Percentiles rank a stretch among this genome's conserved stretches.
phyloP scores from a whole-genome alignment of 2,329 filamentous ascomycete species.

The Teratosphaeria viscida region DNA sequence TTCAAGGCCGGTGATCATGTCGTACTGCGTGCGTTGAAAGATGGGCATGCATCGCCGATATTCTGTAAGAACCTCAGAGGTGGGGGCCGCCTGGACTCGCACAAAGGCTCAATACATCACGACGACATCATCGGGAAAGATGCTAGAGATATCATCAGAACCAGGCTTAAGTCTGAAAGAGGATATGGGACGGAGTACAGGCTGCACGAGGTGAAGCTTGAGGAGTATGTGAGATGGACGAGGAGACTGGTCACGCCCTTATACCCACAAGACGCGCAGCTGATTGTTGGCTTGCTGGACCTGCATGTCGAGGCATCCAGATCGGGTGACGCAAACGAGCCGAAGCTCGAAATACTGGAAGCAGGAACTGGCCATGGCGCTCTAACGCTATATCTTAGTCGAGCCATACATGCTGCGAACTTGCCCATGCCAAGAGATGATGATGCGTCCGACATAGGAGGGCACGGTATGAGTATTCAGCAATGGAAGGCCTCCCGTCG shows the following conservation, averaged over 20 bases:
- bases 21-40: conserved; percentile 31
- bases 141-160: conserved; percentile 50
- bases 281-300: conserved; percentile 68
- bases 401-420: conserved; percentile 67
- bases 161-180: conserved; percentile 9
- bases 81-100: conserved; percentile 25
- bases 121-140: conserved; percentile 54
- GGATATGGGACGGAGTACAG: conserved; percentile 38
- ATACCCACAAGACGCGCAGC: conserved; percentile 63
- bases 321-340: conserved; percentile 14
- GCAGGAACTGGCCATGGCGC: conserved; percentile 79
- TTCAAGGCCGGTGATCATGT: conserved; percentile 25
- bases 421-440: conserved; percentile 31
- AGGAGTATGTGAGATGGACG: conserved; percentile 60
- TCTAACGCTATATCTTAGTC: conserved; percentile 63
- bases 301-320: conserved; percentile 48
- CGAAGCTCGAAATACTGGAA: conserved; percentile 64
- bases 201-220: conserved; percentile 56
- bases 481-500: conserved; percentile 39
- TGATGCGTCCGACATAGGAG: conserved; percentile 12
- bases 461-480: conserved; percentile 10
- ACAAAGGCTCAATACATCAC: conserved; percentile 41
- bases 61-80: conserved; percentile 30
- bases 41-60: conserved; percentile 26
- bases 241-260: conserved; percentile 66